phyloP scores from a whole-genome alignment of 441 rosid species.

The Gossypium gossypioides region DNA sequence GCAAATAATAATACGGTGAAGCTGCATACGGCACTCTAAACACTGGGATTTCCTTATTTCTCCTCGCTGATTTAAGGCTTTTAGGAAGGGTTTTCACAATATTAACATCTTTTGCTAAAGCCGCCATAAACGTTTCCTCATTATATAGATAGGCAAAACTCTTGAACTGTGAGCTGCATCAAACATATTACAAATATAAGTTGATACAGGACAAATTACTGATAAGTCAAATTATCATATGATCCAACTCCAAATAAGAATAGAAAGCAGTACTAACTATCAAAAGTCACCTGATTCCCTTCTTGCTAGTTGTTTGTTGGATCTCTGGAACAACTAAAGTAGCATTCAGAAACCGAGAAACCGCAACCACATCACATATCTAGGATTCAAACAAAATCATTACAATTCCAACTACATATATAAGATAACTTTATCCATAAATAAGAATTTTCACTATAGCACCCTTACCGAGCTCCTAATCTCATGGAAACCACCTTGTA shows the following conservation, averaged over 20 bases:
- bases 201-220: neutral
- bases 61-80: constrained; percentile 75
- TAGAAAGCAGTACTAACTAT: constrained; percentile 3
- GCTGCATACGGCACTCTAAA: constrained; percentile 66
- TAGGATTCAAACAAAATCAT: constrained; percentile 10
- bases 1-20: constrained; percentile 80
- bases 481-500: constrained; percentile 98
- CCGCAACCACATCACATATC: constrained; percentile 7
- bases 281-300: constrained; percentile 71
- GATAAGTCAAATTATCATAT: neutral
- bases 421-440: neutral
- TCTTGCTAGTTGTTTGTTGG: constrained; percentile 94
- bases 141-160: constrained; percentile 89
- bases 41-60: constrained; percentile 75
- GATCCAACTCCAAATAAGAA: neutral
- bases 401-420: constrained; percentile 5
- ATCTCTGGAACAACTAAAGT: constrained; percentile 89
- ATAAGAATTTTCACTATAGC: neutral
- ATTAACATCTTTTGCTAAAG: constrained; percentile 59
- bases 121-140: constrained; percentile 79
- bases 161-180: constrained; percentile 85
- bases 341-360: constrained; percentile 81
- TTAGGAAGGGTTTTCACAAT: constrained; percentile 56
- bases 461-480: constrained; percentile 84
- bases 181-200: constrained; percentile 16